Conservation (phyloP, 1,139 yeast genomes). For the Sugiyamaella pinicola region DNA sequence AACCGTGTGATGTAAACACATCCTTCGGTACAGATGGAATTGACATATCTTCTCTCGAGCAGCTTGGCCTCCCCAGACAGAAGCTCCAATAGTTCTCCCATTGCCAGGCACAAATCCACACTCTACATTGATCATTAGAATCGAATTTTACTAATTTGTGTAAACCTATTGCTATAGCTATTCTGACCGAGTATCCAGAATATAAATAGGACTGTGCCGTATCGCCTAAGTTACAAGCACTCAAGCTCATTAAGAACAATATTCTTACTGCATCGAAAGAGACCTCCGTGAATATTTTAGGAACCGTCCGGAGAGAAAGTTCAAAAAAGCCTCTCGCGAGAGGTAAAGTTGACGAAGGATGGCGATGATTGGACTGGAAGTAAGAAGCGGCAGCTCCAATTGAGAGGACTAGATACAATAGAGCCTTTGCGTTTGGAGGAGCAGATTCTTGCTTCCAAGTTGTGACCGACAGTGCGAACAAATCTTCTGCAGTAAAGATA, state of each 20-base stretch:
- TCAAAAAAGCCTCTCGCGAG: slow-evolving; percentile 4
- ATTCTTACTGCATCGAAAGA: slow-evolving; percentile 3
- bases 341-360: slow-evolving; percentile 1
- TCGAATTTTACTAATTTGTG: slow-evolving; percentile 1
- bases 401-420: neutral
- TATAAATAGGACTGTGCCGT: slow-evolving; percentile 3
- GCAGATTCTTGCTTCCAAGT: slow-evolving; percentile 3
- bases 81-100: slow-evolving; percentile 3
- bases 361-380: slow-evolving; percentile 1
- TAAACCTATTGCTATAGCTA: neutral
- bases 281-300: neutral
- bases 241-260: slow-evolving; percentile 1
- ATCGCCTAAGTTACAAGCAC: slow-evolving; percentile 1
- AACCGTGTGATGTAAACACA: neutral
- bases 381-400: neutral
- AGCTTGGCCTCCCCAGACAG: slow-evolving; percentile 1
- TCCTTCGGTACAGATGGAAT: slow-evolving; percentile 1
- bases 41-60: slow-evolving; percentile 3
- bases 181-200: slow-evolving; percentile 1
- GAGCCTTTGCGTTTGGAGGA: neutral
- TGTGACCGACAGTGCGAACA: neutral
- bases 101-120: slow-evolving; percentile 4
- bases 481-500: neutral
- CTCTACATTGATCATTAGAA: slow-evolving; percentile 3
- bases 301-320: slow-evolving; percentile 3